Base-by-base conservation (phyloP, 805 yeast species). In the Jamesozyma spencerorum region DNA sequence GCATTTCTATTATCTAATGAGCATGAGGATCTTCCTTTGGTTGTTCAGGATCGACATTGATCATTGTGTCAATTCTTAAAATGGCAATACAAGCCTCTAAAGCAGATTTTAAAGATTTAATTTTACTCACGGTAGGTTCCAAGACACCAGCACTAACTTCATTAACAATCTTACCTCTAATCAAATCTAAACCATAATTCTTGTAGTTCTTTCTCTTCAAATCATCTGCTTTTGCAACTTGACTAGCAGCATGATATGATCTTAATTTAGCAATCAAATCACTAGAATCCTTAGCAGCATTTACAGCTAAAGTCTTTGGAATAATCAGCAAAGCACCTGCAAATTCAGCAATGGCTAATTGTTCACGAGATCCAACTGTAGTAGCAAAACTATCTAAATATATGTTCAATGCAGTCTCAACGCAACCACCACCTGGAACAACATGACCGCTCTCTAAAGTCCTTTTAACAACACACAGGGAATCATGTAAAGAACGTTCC, bases 371-470 rank as follows among this genome's bases (percentile, higher is more conserved):
- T 3, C 97, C 97, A 38, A 92, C 90, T 1, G 97, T 87, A 7
- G 97, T 92, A 37, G 98, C 98, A 64, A 92, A 92, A 62, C 85
- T 90, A 64, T 92, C 98, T 60, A 92, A 71, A 62, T 85, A 92
- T 39, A 92, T 87, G 68, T 87, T 88, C 58, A 92, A 73, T 2
- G 97, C 97, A 38, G 95, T 74, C 67, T 92, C 99, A 28, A 92
- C 98, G n/a, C 95, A 94, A 46, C 99, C 99, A 49, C 99, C 99
- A 46, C 99, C 99, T 33, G 98, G 97, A 5, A 92, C 98, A 43
- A 94, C 88, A 50, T 75, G 67, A 17, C 97, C 97, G 55, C 90
- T 79, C 65, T 92, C 98, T 50, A 94, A 73, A 11, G 97, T 87
- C 60, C 98, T 79, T 69, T 92, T 92, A 29, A 92, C 95, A 29